phyloP scores from a whole-genome alignment of 805 yeast genomes.

The Candida andamanensis region DNA sequence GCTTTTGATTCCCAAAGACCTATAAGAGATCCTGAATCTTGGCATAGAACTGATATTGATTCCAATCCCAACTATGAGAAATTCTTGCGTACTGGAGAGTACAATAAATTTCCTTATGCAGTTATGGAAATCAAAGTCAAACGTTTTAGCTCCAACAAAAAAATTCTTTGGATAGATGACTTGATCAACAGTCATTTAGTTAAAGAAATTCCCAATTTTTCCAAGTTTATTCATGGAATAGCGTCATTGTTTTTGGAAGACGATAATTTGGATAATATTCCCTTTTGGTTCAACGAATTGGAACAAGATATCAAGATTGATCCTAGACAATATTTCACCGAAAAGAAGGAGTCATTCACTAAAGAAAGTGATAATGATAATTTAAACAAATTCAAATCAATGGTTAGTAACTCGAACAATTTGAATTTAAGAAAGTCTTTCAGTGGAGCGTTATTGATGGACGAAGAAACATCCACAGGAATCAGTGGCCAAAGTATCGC shows the following conservation, averaged over 20 bases:
- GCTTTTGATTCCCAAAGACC: conserved; percentile 80
- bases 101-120: conserved; percentile 72
- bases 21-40: conserved; percentile 76
- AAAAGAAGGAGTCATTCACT: conserved; percentile 40
- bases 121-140: conserved; percentile 80
- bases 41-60: conserved; percentile 94
- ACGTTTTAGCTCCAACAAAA: conserved; percentile 33
- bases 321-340: conserved; percentile 70
- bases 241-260: conserved; percentile 85
- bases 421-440: conserved; percentile 37
- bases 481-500: conserved; percentile 40
- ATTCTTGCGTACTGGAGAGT: conserved; percentile 81
- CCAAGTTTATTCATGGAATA: conserved; percentile 90
- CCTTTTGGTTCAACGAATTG: conserved; percentile 92
- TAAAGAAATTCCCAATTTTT: conserved; percentile 89
- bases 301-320: conserved; percentile 66
- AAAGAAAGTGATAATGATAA: conserved; percentile 44
- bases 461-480: conserved; percentile 59
- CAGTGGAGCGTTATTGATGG: conserved; percentile 32
- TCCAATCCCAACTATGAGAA: conserved; percentile 65
- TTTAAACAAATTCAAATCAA: conserved; percentile 35
- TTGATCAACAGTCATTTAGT: conserved; percentile 78
- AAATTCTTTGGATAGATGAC: conserved; percentile 77
- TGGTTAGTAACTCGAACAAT: conserved; percentile 27
- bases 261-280: conserved; percentile 82